Percentiles rank a stretch among this genome's conserved stretches.
phyloP scores from a whole-genome alignment of 2,329 filamentous ascomycete species.

The Cadophora malorum region DNA sequence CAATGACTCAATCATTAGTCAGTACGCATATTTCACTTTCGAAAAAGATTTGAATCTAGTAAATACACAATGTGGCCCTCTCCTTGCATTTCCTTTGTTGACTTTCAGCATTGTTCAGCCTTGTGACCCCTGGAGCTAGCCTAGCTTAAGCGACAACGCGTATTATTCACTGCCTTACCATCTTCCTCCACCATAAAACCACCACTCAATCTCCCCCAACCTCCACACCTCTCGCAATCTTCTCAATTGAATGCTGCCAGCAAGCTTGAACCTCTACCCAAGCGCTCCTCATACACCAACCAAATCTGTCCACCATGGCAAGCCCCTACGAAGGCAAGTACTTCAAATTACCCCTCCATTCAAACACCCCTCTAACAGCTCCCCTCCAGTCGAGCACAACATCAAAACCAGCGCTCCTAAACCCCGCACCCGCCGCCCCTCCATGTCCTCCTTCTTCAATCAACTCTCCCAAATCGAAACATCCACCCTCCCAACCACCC shows the following conservation, averaged over 20 bases:
- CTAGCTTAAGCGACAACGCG: slow-evolving; percentile 19
- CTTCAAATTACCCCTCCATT: slow-evolving; percentile 13
- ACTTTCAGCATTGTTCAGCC: slow-evolving; percentile 17
- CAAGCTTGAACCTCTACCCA: too few relatives aligned
- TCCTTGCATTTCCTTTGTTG: not conserved
- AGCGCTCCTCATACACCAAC: not conserved
- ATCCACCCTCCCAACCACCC: slow-evolving; percentile 35
- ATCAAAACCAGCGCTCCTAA: slow-evolving; percentile 53
- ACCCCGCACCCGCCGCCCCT: slow-evolving; percentile 56
- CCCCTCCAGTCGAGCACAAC: slow-evolving; percentile 65
- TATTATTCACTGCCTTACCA: slow-evolving; percentile 16
- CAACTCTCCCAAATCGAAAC: slow-evolving; percentile 53
- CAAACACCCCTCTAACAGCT: slow-evolving; percentile 26
- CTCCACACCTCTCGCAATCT: not conserved
- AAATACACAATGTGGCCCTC: not conserved
- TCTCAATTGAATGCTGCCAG: not conserved
- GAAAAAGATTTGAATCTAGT: not conserved
- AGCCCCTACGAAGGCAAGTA: slow-evolving; percentile 62
- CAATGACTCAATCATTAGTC: not conserved
- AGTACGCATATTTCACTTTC: too few relatives aligned
- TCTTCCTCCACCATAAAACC: slow-evolving; percentile 11
- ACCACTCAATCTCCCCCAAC: not conserved
- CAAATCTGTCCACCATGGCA: slow-evolving; percentile 51
- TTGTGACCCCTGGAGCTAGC: slow-evolving; percentile 3
- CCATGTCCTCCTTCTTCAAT: slow-evolving; percentile 69